Percentiles rank a stretch among this genome's conserved stretches.
Conservation (phyloP, 2,329 filamentous ascomycete genomes). For the Monosporascus cannonballus region DNA sequence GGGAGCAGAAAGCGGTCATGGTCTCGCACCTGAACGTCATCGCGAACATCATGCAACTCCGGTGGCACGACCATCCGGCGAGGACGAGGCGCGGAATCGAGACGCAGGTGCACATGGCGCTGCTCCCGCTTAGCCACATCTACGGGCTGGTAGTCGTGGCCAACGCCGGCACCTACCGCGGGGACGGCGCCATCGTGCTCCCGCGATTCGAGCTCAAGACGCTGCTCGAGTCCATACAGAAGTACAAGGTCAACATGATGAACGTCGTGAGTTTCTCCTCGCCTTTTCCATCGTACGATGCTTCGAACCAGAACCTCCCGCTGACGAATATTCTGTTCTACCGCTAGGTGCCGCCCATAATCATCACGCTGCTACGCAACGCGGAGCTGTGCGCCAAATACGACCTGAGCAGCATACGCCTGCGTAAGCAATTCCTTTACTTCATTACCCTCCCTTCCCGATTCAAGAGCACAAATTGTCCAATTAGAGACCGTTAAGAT, state of each 20-base stretch:
- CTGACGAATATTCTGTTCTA: background rate
- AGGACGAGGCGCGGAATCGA: slow-evolving; percentile 22
- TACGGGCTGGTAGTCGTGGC: slow-evolving; percentile 68
- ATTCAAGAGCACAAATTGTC: too few relatives aligned
- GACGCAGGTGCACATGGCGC: slow-evolving; percentile 45
- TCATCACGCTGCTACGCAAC: slow-evolving; percentile 68
- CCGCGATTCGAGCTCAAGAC: slow-evolving; percentile 65
- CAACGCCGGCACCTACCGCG: slow-evolving; percentile 59
- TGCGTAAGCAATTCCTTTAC: slow-evolving; percentile 5
- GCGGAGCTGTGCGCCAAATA: slow-evolving; percentile 55
- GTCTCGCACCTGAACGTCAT: slow-evolving; percentile 72
- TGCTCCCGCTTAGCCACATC: slow-evolving; percentile 73
- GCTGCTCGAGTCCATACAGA: slow-evolving; percentile 58
- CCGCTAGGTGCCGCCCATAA: slow-evolving; percentile 67
- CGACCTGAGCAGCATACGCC: slow-evolving; percentile 62
- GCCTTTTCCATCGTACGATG: too few relatives aligned
- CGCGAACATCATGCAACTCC: slow-evolving; percentile 61
- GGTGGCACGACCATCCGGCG: slow-evolving; percentile 32
- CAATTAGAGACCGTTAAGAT: too few relatives aligned
- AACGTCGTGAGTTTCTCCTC: slow-evolving; percentile 46
- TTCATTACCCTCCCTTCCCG: too few relatives aligned
- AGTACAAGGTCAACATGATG: slow-evolving; percentile 58
- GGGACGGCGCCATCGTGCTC: slow-evolving; percentile 65
- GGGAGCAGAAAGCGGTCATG: slow-evolving; percentile 65
- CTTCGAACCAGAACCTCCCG: too few relatives aligned